Evolutionary conservation across 768 basidiomycete species (phyloP), one percentile per base, ranked within the genome.

Genomic region (Leccinum olivaceopallidum): DNA sequence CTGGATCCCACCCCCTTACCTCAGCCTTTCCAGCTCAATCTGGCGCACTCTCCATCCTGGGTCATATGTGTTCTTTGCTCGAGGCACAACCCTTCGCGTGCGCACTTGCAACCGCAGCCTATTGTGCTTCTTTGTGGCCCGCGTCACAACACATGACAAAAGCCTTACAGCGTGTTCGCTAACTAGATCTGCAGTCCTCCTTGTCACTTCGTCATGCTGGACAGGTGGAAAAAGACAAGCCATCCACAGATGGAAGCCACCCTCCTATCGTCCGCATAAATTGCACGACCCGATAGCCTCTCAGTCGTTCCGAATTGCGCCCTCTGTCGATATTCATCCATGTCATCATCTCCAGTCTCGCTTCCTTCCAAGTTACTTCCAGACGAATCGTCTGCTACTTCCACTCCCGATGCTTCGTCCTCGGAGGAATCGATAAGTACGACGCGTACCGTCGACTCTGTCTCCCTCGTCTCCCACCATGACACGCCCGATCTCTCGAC

Each of bases 401-500:
- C 55, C 37, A 14, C 61, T 13, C 61, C 64, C 30, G 49, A 59
- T 52, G 28, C 55, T 18, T 39, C 67, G 3, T 63, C 55, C 53
- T 60, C 67, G 10, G 70, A 70, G 59, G 67, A 55, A 39, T 69
- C 73, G 6, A 59, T 61, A 47, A 58, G 58, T 57, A 53, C 66
- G 36, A 42, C 65, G 30, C 58, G 32, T 49, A 62, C 65, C 49
- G 53, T 55, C 34, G 72, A 75, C 54, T 63, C 70, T n/a, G 55
- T 61, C 56, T 64, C 71, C 54, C 36, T 71, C n/a, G 65, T 36
- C 13, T 74, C 65, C 37, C 51, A 60, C 20, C 53, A 55, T 32
- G 65, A 70, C 53, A 62, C 58, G 47, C 62, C 65, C 22, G 60
- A 64, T 1, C 72, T 87, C 48, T 87, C 89, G 5, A 84, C 83